Evolutionary conservation across 495 filamentous ascomycete species (phyloP), one percentile per base, ranked within the genome.

Genomic region (Glonium stellatum): DNA sequence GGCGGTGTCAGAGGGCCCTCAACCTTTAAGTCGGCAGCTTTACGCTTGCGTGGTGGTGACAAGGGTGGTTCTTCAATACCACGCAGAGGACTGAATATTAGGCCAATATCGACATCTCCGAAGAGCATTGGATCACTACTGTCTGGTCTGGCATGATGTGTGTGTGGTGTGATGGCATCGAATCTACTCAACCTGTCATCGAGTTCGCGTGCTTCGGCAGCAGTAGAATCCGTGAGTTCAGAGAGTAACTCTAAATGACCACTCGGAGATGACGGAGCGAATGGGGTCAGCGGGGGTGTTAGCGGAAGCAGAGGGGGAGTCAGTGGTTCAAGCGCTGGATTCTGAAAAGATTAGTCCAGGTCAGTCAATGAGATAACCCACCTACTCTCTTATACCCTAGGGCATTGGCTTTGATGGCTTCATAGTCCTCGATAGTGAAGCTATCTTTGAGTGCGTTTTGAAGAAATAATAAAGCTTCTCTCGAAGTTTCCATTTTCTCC

Each of bases 251-350:
- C 79, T n/a, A 87, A 46, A 57, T 77, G 68, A 57, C 76, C 81
- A 5, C 50, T 70, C 10, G 73, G 69, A 4, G 75, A 75, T 9
- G 77, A 76, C 9, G 81, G 78, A 27, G 80, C 56, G 47, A 76
- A 84, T 36, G 74, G 73, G 19, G 71, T 67, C 12, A 63, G 41
- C 1, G 74, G 51, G 9, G 73, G 74, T 5, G 70, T 63, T 18
- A 71, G 53, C 1, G 84, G 83, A 41, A 82, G 78, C 11, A 88
- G 69, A 12, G 82, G 84, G 31, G 85, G 85, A 11, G 84, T 84
- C 27, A 86, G 42, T 23, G 69, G 75, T 39, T 75, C 69, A 10
- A 67, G 58, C 5, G 61, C 66, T 55, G 56, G 57, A 41, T 73
- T 67, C 78, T 78, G 25, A n/a, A 59, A 12, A 65, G 1, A 60